Evolutionary conservation across 139 green algal genomes (phyloP), one percentile per base, ranked within the genome.

Genomic region (Picochlorum sp.): DNA sequence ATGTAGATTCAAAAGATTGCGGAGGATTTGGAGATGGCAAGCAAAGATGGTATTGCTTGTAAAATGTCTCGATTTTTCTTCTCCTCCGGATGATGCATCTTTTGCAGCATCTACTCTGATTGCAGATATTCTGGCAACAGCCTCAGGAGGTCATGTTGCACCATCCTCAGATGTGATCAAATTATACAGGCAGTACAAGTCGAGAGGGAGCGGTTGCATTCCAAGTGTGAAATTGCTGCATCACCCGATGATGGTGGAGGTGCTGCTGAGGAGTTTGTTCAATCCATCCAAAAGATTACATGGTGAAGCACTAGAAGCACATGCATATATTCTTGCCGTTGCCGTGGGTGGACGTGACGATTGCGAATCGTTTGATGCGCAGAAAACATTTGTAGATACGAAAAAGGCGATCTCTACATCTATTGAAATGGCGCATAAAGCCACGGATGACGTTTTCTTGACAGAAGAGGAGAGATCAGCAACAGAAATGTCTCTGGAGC

Each of bases 11-110:
- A 65, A 72, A 9, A 67, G 82, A 8, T 34, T 88, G 13, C 41
- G 54, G 77, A 84, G 51, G 79, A 86, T 41, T 66, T 87, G 47
- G 75, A 84, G 65, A 75, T 72, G 7, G 62, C 62, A 44, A 45
- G 23, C 26, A 57, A 57, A 7, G 77, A 70, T 11, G 32, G 41
- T 0, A 41, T 70, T 44, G 69, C 74, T 45, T 81, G 69, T 66
- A 60, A 67, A 49, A 81, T 85, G 71, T 50, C 57, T 38, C 45
- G 54, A 52, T 69, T 62, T 68, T 71, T 79, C 34, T 21, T 21
- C 34, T 59, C 14, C 26, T 11, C 13, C 52, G 8, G 57, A 60
- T 41, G 41, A 24, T 13, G 57, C 23, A 54, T 72, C 64, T 63
- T 11, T 28, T 15, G 10, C 32, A 30, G 76, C 67, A 30, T 57